phyloP scores from a whole-genome alignment of 179 eudicot genomes.

The Camellia oleifera region DNA sequence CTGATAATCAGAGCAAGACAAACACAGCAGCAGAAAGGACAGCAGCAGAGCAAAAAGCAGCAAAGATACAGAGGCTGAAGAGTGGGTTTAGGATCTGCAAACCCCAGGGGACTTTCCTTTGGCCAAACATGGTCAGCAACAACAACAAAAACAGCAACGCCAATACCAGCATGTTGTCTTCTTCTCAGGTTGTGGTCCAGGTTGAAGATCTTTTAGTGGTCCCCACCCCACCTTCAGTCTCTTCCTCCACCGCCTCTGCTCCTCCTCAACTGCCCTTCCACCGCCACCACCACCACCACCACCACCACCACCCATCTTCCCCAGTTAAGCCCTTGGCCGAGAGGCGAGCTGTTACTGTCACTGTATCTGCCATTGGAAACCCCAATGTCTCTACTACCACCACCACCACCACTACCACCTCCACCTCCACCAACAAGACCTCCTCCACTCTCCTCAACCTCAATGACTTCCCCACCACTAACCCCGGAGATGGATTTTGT shows the following conservation, averaged over 20 bases:
- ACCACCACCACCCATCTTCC: not conserved
- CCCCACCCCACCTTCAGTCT: constrained; percentile 76
- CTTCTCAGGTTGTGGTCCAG: constrained; percentile 22
- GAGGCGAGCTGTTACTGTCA: constrained; percentile 47
- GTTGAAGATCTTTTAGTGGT: constrained; percentile 45
- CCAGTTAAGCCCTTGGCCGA: constrained; percentile 56
- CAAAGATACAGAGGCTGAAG: constrained; percentile 53
- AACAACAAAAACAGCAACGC: no score
- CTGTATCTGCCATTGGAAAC: constrained; percentile 35
- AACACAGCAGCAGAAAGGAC: not conserved
- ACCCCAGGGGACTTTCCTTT: constrained; percentile 46
- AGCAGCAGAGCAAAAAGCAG: constrained; percentile 42
- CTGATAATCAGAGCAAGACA: not conserved
- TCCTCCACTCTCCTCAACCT: constrained; percentile 43
- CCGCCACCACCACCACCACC: constrained; percentile 16
- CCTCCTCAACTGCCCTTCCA: constrained; percentile 30
- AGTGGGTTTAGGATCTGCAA: constrained; percentile 93
- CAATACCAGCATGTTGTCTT: no score
- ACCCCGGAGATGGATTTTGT: not conserved
- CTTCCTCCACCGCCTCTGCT: constrained; percentile 33
- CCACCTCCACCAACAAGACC: constrained; percentile 9
- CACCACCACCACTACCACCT: not conserved
- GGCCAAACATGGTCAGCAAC: no score
- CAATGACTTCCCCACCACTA: constrained; percentile 33
- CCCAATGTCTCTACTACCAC: constrained; percentile 24